Percentiles rank a stretch among this genome's conserved stretches.
These are phyloP conservation scores for Diplotaxis tenuifolia DNA, from an alignment of 345 rosid species.

Conservation along the genomic window DNA sequence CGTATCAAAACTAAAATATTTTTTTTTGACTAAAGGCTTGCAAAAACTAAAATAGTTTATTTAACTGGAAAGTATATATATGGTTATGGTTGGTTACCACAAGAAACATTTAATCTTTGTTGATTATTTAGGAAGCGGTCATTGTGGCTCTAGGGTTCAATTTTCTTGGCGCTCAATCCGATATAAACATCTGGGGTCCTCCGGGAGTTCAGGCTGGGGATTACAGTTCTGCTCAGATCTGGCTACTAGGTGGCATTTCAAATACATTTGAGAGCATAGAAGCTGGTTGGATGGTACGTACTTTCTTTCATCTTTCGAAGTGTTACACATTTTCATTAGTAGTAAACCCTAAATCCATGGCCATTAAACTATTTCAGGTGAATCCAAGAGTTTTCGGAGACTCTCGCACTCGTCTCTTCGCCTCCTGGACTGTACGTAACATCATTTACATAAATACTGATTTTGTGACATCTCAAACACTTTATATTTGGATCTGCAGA, in stretches of 20 bases:
- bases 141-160: conserved; percentile 37
- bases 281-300: background rate
- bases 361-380: background rate
- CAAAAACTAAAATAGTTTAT: background rate
- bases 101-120: background rate
- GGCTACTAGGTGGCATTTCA: conserved; percentile 30
- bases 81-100: background rate
- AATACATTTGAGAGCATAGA: background rate
- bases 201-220: conserved; percentile 26
- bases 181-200: conserved; percentile 58
- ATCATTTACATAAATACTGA: background rate
- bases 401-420: conserved; percentile 12
- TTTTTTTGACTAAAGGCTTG: too few relatives aligned
- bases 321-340: background rate
- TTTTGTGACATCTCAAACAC: background rate
- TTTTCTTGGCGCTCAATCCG: conserved; percentile 41
- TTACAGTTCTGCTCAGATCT: conserved; percentile 45
- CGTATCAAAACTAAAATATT: background rate
- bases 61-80: background rate
- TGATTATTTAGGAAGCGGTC: conserved; percentile 33
- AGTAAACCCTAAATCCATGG: background rate
- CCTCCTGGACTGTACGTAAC: conserved; percentile 40
- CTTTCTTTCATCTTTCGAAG: background rate
- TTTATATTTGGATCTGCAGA: conserved; percentile 12
- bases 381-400: background rate